Base-by-base conservation (phyloP, 2,329 filamentous ascomycete species). In the Dichotomopilus funicola region DNA sequence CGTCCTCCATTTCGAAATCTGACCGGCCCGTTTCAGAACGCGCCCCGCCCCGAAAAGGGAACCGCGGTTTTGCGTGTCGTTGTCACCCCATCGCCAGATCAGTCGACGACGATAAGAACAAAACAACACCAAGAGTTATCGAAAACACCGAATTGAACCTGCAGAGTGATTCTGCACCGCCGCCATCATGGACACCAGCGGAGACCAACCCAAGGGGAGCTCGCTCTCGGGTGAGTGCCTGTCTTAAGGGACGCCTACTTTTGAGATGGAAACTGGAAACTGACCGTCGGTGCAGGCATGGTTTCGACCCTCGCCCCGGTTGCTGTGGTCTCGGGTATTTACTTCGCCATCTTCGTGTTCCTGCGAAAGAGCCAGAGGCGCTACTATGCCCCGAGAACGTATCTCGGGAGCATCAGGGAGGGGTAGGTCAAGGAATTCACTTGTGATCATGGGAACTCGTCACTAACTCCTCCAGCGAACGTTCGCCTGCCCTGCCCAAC, bases 401-500 rank as follows among this genome's bases (percentile, higher is more conserved):
- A 79, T 56, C 64, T 79, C 6, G 76, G 76, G 46, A 76, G 68
- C 57, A 61, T 79, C 41, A 71, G 71, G 36, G 68, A 73, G 54
- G 73, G 62, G 74, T 75, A 57, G 52, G 64, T 60, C 3, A 12
- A 11, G 7, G 9, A 13, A 13, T 38, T 11, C n/a, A 13, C 12
- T 11, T 13, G 13, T 12, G 8, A 42, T 42, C 40, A 13, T 42
- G 12, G 9, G 37, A 12, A 9, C 12, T 13, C 33, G 13, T 6
- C 13, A 13, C 45, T 48, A 27, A 48, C 45, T 36, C 35, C 13
- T 5, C n/a, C 43, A 80, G 78, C 61, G 75, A 83, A 59, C 81
- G 84, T 37, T 81, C 79, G 10, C 82, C 82, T 27, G 66, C 74
- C 1, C 74, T 86, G 0, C 82, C 85, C 3, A 75, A 68, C 33